phyloP scores from a whole-genome alignment of 352 stramenopile genomes.

The Phytopythium boreale region DNA sequence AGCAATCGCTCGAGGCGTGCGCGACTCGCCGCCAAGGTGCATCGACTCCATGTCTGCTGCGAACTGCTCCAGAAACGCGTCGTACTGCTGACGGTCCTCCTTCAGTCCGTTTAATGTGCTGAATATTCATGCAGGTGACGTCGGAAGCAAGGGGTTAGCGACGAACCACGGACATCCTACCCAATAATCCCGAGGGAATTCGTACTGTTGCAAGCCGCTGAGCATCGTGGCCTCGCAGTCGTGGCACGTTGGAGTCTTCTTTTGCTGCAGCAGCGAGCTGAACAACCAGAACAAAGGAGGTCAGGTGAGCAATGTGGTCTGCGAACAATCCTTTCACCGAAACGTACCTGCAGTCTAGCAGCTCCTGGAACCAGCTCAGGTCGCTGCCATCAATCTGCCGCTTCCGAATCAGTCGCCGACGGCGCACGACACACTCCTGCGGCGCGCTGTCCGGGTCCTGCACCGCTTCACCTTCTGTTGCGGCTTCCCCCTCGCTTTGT shows the following conservation, averaged over 20 bases:
- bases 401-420: constrained; percentile 53
- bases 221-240: constrained; percentile 60
- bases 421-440: constrained; percentile 35
- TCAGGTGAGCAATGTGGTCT: constrained; percentile 5
- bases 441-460: constrained; percentile 1
- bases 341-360: constrained; percentile 70
- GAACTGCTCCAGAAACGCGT: constrained; percentile 54
- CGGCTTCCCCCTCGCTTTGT: neutral
- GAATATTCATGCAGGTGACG: neutral
- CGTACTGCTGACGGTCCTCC: constrained; percentile 51
- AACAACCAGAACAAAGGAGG: constrained; percentile 5
- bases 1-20: neutral
- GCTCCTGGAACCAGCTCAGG: constrained; percentile 80
- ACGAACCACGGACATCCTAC: neutral
- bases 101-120: constrained; percentile 45
- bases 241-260: constrained; percentile 73
- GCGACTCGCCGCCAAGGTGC: neutral
- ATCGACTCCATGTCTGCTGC: constrained; percentile 5
- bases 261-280: constrained; percentile 60
- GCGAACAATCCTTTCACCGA: neutral
- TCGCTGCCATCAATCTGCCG: constrained; percentile 71
- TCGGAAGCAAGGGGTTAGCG: constrained; percentile 2
- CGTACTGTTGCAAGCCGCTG: constrained; percentile 53
- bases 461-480: neutral
- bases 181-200: neutral